These are phyloP conservation scores for Aspergillus eucalypticola DNA, from an alignment of 2,329 filamentous ascomycete species.

Conservation along the genomic window DNA sequence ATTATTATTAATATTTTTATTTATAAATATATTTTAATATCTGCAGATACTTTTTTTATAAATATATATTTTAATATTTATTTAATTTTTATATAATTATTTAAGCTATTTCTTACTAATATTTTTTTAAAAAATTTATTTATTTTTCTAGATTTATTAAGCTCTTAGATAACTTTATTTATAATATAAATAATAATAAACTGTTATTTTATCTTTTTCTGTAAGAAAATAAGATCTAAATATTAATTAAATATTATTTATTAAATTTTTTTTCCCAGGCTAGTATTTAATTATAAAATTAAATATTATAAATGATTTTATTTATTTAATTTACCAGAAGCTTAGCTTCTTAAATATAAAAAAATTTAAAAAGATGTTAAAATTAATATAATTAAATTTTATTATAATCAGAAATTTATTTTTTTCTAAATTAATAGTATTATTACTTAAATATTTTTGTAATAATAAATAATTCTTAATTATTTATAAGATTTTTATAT, in stretches of 20 bases:
- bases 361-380: no score
- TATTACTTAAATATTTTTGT: no score
- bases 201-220: not conserved
- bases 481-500: no score
- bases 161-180: not conserved
- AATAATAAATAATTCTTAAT: no score
- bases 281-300: not conserved
- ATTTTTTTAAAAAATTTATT: not conserved
- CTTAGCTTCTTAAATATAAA: no score
- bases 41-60: no score
- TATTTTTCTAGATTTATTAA: not conserved
- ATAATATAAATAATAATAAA: not conserved
- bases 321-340: no score
- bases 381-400: not conserved
- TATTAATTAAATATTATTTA: not conserved
- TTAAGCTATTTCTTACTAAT: not conserved
- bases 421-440: no score
- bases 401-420: not conserved
- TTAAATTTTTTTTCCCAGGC: not conserved
- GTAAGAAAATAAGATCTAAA: not conserved
- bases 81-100: not conserved
- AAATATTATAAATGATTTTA: no score
- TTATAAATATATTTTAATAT: not conserved
- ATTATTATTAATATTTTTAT: no score
- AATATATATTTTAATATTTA: not conserved